Percentiles rank a stretch among this genome's conserved stretches.
phyloP scores from a whole-genome alignment of 2,329 filamentous ascomycete genomes.

The Nothomitra cinnamomea region DNA sequence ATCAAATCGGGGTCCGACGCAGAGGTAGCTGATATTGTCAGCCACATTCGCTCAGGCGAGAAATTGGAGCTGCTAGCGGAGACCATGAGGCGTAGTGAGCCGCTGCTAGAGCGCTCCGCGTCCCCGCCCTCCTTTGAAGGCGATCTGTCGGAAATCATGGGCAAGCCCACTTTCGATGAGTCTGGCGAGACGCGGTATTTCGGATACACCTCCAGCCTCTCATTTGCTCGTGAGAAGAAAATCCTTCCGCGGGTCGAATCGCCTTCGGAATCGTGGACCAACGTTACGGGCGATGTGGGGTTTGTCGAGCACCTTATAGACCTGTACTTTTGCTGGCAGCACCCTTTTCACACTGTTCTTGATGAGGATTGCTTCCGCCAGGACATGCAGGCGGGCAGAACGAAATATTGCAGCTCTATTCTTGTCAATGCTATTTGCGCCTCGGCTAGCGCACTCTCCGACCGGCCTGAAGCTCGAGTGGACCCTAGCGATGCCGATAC shows the following conservation, averaged over 20 bases:
- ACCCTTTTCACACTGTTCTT: slow-evolving; percentile 56
- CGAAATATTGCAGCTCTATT: slow-evolving; percentile 50
- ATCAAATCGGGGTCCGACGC: slow-evolving; percentile 27
- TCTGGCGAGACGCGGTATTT: slow-evolving; percentile 20
- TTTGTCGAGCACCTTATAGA: slow-evolving; percentile 47
- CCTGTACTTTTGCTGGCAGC: slow-evolving; percentile 60
- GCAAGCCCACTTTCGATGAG: slow-evolving; percentile 19
- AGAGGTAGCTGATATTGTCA: slow-evolving; percentile 19
- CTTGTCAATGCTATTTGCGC: slow-evolving; percentile 49
- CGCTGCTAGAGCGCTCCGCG: neutral
- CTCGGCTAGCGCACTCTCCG: slow-evolving; percentile 51
- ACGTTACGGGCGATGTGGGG: slow-evolving; percentile 36
- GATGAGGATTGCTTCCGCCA: slow-evolving; percentile 53
- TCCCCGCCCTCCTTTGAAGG: slow-evolving; percentile 18
- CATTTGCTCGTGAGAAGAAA: slow-evolving; percentile 21
- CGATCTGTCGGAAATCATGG: slow-evolving; percentile 22
- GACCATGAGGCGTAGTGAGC: slow-evolving; percentile 16
- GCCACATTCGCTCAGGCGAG: slow-evolving; percentile 25
- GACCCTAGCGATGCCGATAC: slow-evolving; percentile 44
- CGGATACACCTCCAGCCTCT: slow-evolving; percentile 22
- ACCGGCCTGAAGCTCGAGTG: slow-evolving; percentile 44
- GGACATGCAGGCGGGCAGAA: slow-evolving; percentile 43
- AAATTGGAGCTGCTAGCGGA: slow-evolving; percentile 25
- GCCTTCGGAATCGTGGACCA: slow-evolving; percentile 35
- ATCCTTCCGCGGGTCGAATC: slow-evolving; percentile 1